Conservation (phyloP, 768 basidiomycete genomes). For the Trametes coccinea region DNA sequence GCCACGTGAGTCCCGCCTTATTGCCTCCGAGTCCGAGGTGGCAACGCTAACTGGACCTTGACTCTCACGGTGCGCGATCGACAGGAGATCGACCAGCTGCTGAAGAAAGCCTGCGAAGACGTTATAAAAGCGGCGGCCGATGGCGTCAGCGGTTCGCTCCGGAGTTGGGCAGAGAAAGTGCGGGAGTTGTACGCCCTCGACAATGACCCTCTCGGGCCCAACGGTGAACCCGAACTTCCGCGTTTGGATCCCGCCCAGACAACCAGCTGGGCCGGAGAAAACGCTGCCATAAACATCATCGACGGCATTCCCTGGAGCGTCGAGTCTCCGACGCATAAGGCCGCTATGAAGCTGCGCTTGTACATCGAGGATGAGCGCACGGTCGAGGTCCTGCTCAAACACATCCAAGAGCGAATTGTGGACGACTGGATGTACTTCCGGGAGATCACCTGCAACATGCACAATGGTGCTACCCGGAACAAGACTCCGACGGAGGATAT, state of each 20-base stretch:
- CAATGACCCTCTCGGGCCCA: constrained; percentile 30
- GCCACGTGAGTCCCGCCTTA: constrained; percentile 50
- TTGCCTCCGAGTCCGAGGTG: constrained; percentile 5
- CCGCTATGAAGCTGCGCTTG: constrained; percentile 60
- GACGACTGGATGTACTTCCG: constrained; percentile 76
- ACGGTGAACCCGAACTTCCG: constrained; percentile 13
- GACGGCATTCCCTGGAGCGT: constrained; percentile 2
- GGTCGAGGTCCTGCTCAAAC: constrained; percentile 73
- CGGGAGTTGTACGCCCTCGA: constrained; percentile 16
- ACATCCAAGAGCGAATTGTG: constrained; percentile 72
- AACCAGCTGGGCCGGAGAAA: constrained; percentile 6
- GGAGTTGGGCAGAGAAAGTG: constrained; percentile 61
- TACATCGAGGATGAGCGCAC: constrained; percentile 85
- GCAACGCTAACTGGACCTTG: constrained; percentile 2
- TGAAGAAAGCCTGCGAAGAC: constrained; percentile 83
- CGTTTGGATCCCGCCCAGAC: constrained; percentile 2
- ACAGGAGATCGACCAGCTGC: constrained; percentile 84
- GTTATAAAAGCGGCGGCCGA: constrained; percentile 67
- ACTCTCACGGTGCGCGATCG: neutral
- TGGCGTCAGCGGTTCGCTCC: constrained; percentile 59
- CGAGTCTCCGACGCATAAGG: constrained; percentile 54
- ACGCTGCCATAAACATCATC: neutral
- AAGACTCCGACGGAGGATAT: constrained; percentile 23
- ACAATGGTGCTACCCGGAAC: constrained; percentile 14
- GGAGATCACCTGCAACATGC: constrained; percentile 21